These are phyloP conservation scores for Hygrocybe coccinea DNA, from an alignment of 768 basidiomycete genomes.

Conservation along the genomic window DNA sequence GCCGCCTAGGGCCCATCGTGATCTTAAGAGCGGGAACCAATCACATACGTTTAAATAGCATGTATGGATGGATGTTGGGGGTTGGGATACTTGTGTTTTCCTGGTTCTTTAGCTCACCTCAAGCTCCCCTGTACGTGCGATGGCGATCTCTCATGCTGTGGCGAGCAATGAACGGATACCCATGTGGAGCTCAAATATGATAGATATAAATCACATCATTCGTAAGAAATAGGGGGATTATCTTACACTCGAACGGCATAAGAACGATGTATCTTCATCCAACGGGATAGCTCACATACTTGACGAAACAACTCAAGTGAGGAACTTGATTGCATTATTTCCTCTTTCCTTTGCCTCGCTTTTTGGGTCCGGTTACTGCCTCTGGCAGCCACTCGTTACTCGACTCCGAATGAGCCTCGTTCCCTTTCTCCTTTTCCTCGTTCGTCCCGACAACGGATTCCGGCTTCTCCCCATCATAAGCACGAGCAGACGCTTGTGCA, in stretches of 20 bases:
- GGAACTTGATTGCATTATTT: constrained; percentile 13
- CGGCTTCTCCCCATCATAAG: constrained; percentile 32
- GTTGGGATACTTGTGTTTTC: too few species aligned
- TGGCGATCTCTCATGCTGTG: too few species aligned
- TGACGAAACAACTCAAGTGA: neutral
- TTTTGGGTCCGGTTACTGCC: constrained; percentile 40
- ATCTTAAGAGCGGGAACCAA: constrained; percentile 65
- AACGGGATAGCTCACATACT: neutral
- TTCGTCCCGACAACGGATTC: constrained; percentile 4
- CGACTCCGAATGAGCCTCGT: constrained; percentile 16
- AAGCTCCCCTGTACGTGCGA: too few species aligned
- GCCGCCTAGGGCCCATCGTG: constrained; percentile 59
- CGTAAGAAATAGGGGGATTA: too few species aligned
- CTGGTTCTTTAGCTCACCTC: too few species aligned
- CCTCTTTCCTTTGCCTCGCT: constrained; percentile 37
- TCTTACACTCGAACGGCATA: too few species aligned
- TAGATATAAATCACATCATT: too few species aligned
- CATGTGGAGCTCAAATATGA: too few species aligned
- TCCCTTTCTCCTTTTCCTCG: neutral
- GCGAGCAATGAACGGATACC: too few species aligned
- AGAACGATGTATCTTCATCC: neutral
- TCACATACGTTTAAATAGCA: constrained; percentile 65
- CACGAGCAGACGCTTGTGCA: constrained; percentile 40
- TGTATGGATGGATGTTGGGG: too few species aligned
- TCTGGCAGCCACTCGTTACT: constrained; percentile 53